Evolutionary conservation across 2,329 filamentous ascomycete genomes (phyloP).

Genomic region (Pseudogymnoascus sp.): DNA sequence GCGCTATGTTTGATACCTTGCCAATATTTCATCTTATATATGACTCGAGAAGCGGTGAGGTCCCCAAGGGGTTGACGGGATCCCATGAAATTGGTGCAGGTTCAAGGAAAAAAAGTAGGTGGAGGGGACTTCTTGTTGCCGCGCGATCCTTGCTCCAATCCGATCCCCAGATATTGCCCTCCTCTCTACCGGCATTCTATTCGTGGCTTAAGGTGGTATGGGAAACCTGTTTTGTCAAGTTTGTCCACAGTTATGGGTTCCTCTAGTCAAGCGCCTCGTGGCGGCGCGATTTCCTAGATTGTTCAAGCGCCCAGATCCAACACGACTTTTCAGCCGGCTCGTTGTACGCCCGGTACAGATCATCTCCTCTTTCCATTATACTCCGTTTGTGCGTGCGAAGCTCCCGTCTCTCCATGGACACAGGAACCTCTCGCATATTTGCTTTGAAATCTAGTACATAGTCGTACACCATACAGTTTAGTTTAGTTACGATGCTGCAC

Average conservation of each 20-base stretch:
- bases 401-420: background rate
- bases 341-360: background rate
- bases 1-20: background rate
- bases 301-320: conserved; percentile 7
- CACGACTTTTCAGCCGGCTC: background rate
- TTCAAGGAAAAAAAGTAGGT: background rate
- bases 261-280: background rate
- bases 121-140: background rate
- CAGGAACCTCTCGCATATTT: background rate
- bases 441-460: conserved; percentile 1
- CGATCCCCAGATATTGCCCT: conserved; percentile 8
- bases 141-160: conserved; percentile 10
- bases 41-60: conserved; percentile 8
- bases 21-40: conserved; percentile 9
- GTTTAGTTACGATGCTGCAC: background rate
- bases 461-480: background rate
- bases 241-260: background rate
- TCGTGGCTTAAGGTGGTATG: conserved; percentile 2
- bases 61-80: background rate
- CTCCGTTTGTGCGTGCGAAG: background rate
- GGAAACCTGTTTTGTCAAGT: conserved; percentile 2
- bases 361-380: background rate
- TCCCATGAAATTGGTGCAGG: background rate
- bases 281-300: background rate
- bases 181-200: background rate